Evolutionary conservation across 2,329 filamentous ascomycete genomes (phyloP).

Genomic region (Cercospora janseana): DNA sequence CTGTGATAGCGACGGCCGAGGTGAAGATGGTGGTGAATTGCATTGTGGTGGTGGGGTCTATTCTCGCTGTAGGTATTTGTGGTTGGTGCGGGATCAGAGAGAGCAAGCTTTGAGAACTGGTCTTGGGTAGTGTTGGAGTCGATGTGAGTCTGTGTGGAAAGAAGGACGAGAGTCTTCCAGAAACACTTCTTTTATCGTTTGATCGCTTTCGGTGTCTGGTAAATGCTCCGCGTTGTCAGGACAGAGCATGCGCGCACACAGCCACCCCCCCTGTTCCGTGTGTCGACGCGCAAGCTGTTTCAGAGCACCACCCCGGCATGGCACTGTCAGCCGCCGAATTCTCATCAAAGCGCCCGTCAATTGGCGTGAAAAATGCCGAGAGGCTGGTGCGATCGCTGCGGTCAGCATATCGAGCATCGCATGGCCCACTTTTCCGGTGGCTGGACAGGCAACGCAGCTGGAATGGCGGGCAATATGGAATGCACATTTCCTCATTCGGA

Average conservation of each 20-base stretch:
- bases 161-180: not conserved
- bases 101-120: not conserved
- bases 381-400: conserved; percentile 1
- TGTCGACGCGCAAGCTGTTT: conserved; percentile 20
- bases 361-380: not conserved
- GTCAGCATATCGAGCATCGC: not conserved
- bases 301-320: conserved; percentile 13
- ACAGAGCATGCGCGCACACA: conserved; percentile 8
- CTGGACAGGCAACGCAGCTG: conserved; percentile 13
- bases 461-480: conserved; percentile 11
- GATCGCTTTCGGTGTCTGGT: no score
- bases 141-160: not conserved
- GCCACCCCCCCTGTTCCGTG: conserved; percentile 8
- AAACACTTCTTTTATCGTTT: conserved; percentile 7
- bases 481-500: conserved; percentile 11
- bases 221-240: not conserved
- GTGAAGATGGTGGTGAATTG: conserved; percentile 20
- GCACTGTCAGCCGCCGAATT: conserved; percentile 9
- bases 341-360: conserved; percentile 13
- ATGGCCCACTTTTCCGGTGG: conserved; percentile 2
- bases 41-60: conserved; percentile 10
- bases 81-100: not conserved
- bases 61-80: no score
- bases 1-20: conserved; percentile 15
- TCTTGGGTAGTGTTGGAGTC: conserved; percentile 1